Percentiles rank a stretch among this genome's conserved stretches.
phyloP scores from a whole-genome alignment of 345 rosid genomes.

The Dipteronia dyeriana region DNA sequence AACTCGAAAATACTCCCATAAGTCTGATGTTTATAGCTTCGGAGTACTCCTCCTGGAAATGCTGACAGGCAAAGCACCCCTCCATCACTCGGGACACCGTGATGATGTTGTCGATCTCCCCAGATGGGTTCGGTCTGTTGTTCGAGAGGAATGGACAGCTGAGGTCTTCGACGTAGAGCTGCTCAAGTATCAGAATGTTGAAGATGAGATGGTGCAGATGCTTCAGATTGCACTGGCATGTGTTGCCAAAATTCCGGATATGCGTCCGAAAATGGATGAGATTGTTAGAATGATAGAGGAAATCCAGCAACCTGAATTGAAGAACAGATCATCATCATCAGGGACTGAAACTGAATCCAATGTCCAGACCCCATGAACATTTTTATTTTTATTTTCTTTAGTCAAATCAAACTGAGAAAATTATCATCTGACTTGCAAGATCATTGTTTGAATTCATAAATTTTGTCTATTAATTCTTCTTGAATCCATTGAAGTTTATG shows the following conservation, averaged over 20 bases:
- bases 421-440: slow-evolving; percentile 2
- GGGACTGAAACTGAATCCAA: slow-evolving; percentile 48
- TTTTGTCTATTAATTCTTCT: neutral
- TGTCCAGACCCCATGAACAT: slow-evolving; percentile 49
- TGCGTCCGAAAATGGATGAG: slow-evolving; percentile 68
- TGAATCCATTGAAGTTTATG: neutral
- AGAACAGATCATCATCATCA: slow-evolving; percentile 60
- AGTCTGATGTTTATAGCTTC: slow-evolving; percentile 82
- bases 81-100: slow-evolving; percentile 48
- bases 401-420: neutral
- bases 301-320: slow-evolving; percentile 47
- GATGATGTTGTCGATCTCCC: slow-evolving; percentile 70
- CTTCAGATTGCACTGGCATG: slow-evolving; percentile 75
- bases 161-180: slow-evolving; percentile 89
- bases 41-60: slow-evolving; percentile 82
- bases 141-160: slow-evolving; percentile 87
- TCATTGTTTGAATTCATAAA: neutral
- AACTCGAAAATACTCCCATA: slow-evolving; percentile 54
- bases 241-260: slow-evolving; percentile 57
- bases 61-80: slow-evolving; percentile 76
- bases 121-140: slow-evolving; percentile 86
- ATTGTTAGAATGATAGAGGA: slow-evolving; percentile 66
- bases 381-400: neutral
- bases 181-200: slow-evolving; percentile 53
- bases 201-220: slow-evolving; percentile 92